Conservation (phyloP, 805 yeast genomes). For the Yarrowia yakushimensis region DNA sequence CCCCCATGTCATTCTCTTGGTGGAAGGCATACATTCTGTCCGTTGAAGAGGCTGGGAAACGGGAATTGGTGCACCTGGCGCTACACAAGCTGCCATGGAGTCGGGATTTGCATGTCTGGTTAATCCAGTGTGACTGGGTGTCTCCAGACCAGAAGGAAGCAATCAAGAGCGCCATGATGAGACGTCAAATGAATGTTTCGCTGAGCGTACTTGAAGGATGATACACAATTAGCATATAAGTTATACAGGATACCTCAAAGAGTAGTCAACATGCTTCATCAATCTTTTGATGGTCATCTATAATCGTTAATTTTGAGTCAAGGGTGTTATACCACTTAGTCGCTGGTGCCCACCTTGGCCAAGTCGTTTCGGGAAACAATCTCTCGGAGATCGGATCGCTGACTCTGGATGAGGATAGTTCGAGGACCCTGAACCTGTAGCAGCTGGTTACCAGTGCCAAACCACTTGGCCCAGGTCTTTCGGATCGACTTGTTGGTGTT, state of each 20-base stretch:
- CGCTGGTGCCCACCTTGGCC: conserved; percentile 8
- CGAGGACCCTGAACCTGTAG: conserved; percentile 23
- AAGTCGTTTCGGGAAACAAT: conserved; percentile 10
- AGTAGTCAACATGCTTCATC: neutral
- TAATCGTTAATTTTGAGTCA: conserved; percentile 8
- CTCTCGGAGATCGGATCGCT: conserved; percentile 13
- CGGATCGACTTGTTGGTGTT: conserved; percentile 4
- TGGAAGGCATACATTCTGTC: conserved; percentile 2
- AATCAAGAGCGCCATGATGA: neutral
- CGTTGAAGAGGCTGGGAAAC: neutral
- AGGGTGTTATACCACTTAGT: neutral
- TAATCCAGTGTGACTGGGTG: conserved; percentile 3
- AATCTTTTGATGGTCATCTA: conserved; percentile 11
- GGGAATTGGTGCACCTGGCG: neutral
- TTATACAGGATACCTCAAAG: neutral
- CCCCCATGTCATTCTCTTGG: neutral
- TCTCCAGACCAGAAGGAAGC: neutral
- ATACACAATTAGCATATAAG: neutral
- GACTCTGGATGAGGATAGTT: conserved; percentile 23
- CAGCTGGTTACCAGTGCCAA: conserved; percentile 16
- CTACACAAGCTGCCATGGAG: neutral
- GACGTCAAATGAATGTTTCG: neutral
- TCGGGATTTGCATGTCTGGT: conserved; percentile 5
- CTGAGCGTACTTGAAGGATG: neutral
- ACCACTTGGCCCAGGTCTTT: conserved; percentile 24